A percentile compares a stretch with the other conserved stretches of the same genome.
These are phyloP conservation scores for Kluyveromyces sp. DNA, from an alignment of 1,139 yeast genomes.

Conservation along the genomic window DNA sequence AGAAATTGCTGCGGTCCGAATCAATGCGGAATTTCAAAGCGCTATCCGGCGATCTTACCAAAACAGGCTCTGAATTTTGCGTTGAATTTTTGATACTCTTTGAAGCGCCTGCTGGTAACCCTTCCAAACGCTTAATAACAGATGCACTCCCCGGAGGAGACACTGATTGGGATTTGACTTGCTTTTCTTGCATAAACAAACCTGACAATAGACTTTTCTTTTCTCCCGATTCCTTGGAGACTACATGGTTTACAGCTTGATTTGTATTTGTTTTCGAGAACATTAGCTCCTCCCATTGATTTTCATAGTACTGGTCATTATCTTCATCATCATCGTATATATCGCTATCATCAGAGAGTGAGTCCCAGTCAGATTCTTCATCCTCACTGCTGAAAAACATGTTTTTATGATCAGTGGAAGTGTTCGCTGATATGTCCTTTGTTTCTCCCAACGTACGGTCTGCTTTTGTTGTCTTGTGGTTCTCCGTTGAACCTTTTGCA, in stretches of 20 bases:
- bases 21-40: too few species aligned
- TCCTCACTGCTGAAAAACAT: conserved; percentile 29
- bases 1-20: not conserved
- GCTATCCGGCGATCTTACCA: conserved; percentile 10
- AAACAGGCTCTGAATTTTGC: conserved; percentile 3
- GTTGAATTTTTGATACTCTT: conserved; percentile 3
- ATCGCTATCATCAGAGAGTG: conserved; percentile 22
- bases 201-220: conserved; percentile 40
- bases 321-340: conserved; percentile 22
- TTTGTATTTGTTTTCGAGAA: conserved; percentile 16
- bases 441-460: not conserved
- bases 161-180: not conserved
- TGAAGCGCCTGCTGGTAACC: too few species aligned
- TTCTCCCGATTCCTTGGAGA: conserved; percentile 31
- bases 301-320: conserved; percentile 27
- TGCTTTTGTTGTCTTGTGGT: not conserved
- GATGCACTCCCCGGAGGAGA: too few species aligned
- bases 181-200: conserved; percentile 3
- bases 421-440: not conserved
- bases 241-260: conserved; percentile 4
- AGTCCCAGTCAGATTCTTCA: conserved; percentile 29
- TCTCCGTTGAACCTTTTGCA: conserved; percentile 1
- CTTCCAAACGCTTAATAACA: too few species aligned
- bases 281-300: conserved; percentile 28
- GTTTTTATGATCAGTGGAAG: conserved; percentile 5